Conservation (phyloP, 2,329 filamentous ascomycete species). For the Gaeumannomyces tritici region DNA sequence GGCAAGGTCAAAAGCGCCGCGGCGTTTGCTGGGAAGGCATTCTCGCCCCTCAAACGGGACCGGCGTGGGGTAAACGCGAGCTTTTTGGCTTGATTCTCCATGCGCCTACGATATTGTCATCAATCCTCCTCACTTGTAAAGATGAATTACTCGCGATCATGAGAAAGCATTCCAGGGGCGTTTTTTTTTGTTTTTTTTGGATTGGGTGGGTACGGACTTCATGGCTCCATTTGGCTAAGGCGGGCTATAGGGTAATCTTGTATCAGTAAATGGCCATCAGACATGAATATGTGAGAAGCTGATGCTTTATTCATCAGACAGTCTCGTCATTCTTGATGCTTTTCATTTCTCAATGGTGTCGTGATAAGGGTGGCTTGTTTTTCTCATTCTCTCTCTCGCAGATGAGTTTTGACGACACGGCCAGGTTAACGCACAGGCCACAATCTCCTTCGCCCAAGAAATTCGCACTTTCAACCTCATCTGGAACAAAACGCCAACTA, state of each 20-base stretch:
- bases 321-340: not conserved
- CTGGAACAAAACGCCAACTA: not conserved
- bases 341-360: not conserved
- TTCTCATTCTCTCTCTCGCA: not conserved
- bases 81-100: constrained; percentile 33
- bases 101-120: not conserved
- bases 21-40: constrained; percentile 31
- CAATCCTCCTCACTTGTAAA: not conserved
- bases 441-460: not conserved
- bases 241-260: not conserved
- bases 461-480: not conserved
- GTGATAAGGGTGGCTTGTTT: not conserved
- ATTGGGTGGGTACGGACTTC: not conserved
- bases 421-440: not conserved
- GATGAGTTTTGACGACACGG: not conserved
- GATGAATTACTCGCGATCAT: not conserved
- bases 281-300: not conserved
- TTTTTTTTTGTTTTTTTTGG: not conserved
- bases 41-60: constrained; percentile 67
- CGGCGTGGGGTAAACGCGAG: constrained; percentile 52
- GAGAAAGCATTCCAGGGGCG: not conserved
- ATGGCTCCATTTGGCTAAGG: too few relatives aligned
- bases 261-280: not conserved
- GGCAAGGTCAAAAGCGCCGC: constrained; percentile 21
- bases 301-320: not conserved